Evolutionary conservation across 2,329 filamentous ascomycete species (phyloP).

Genomic region (Epichloe aotearoae): DNA sequence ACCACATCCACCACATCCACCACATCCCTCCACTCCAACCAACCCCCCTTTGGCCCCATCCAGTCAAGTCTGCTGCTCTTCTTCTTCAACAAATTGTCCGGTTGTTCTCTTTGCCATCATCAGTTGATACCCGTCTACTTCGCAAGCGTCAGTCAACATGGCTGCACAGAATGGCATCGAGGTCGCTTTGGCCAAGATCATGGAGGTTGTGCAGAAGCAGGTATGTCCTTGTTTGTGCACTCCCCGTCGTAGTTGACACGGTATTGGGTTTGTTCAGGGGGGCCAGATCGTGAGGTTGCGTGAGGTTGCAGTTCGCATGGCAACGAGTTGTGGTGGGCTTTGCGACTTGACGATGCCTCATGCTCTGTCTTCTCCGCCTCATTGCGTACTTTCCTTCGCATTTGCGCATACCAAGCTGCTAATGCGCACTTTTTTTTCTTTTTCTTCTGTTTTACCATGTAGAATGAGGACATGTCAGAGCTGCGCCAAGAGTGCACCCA

Average conservation of each 20-base stretch:
- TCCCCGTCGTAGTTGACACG: conserved; percentile 1
- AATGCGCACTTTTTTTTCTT: not conserved
- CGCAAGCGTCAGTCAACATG: conserved; percentile 2
- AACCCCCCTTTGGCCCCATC: not conserved
- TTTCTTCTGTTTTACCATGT: not conserved
- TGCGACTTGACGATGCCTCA: not conserved
- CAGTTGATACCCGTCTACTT: not conserved
- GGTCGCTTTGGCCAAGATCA: conserved; percentile 10
- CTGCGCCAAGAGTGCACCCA: conserved; percentile 12
- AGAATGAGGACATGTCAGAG: conserved; percentile 13
- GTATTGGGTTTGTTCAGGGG: conserved; percentile 1
- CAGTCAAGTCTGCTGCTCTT: not conserved
- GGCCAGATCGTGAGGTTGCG: not conserved
- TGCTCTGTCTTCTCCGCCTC: not conserved
- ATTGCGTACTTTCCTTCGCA: not conserved
- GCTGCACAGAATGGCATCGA: conserved; percentile 9
- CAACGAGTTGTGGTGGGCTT: not conserved
- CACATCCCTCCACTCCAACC: too few relatives aligned
- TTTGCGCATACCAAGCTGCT: not conserved
- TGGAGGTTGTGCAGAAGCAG: conserved; percentile 12
- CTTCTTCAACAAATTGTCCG: not conserved
- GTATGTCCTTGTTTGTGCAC: conserved; percentile 4
- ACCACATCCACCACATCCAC: not conserved
- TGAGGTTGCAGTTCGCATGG: not conserved
- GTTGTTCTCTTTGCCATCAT: not conserved